Evolutionary conservation across 768 basidiomycete species (phyloP), one percentile per base, ranked within the genome.

Genomic region (Mrakia gelida): DNA sequence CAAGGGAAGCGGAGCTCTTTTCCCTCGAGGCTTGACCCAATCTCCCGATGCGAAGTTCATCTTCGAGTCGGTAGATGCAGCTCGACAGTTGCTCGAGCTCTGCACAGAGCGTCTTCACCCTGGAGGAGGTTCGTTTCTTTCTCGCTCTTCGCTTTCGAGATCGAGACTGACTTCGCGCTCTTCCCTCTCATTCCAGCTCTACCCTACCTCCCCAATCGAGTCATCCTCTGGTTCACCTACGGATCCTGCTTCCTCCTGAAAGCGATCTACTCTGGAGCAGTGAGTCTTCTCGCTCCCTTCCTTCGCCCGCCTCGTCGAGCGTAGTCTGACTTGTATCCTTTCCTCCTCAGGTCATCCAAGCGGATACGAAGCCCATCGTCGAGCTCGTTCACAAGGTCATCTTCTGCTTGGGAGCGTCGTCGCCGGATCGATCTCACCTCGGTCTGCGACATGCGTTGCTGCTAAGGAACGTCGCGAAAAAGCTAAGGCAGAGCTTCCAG

Each of bases 1-100:
- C 8, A 38, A 34, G 26, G 67, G 71, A 63, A 34, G 43, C 11
- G 77, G 68, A 26, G 77, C 71, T 28, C 68, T 74, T 49, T 81
- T 81, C 72, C 79, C 80, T 6, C 71, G 67, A n/a, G 81, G 81
- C 0, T 34, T 76, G 52, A 75, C 79, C 0, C 79, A 75, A 7
- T 73, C 61, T 16, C 81, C 81, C 0, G 81, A 81, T 52, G 79
- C 80, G 9, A 80, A 80, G 52, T 81, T 80, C 72, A 81, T 81
- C 62, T 62, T 81, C 49, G 80, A 81, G 71, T 75, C 77, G 21
- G 80, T 81, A 34, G 81, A 80, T 61, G 80, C 81, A 15, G 81
- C 81, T 16, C 71, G 75, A 0, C 80, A 81, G 71, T 72, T 81
- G 6, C 68, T 81, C 52, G 73, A 76, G 28, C 75, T 81, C 3